These are phyloP conservation scores for Calocybe gambosa DNA, from an alignment of 1,284 basidiomycete species.

Conservation along the genomic window DNA sequence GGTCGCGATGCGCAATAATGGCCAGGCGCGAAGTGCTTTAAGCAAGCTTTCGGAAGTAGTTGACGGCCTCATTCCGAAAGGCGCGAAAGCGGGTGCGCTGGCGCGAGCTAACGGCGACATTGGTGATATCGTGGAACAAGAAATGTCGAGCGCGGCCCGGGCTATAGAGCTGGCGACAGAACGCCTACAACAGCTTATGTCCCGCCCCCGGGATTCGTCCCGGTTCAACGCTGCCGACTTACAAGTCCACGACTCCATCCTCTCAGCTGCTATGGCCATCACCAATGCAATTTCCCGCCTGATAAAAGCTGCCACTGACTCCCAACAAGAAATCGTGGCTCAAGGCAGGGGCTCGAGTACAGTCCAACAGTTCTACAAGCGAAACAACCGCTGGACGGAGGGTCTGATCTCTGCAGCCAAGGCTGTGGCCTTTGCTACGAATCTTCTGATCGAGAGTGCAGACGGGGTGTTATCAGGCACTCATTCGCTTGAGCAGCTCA, in stretches of 20 bases:
- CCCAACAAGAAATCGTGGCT: conserved; percentile 96
- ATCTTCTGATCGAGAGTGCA: conserved; percentile 92
- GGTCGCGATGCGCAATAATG: conserved; percentile 86
- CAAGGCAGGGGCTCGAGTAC: conserved; percentile 91
- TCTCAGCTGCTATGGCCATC: conserved; percentile 90
- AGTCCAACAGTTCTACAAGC: conserved; percentile 97
- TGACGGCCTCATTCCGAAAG: conserved; percentile 84
- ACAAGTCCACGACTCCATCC: conserved; percentile 97
- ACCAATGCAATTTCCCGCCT: conserved; percentile 92
- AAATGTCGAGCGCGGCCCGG: conserved; percentile 91
- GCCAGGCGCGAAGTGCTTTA: conserved; percentile 78
- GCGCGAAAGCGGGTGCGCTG: conserved; percentile 62
- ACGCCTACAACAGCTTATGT: conserved; percentile 86
- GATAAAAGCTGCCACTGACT: conserved; percentile 94
- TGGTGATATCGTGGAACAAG: conserved; percentile 93
- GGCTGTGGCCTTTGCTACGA: conserved; percentile 97
- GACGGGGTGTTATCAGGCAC: conserved; percentile 97
- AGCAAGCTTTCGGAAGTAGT: conserved; percentile 83
- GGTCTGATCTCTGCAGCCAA: conserved; percentile 98
- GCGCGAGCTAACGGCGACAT: conserved; percentile 88
- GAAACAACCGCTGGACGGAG: conserved; percentile 99
- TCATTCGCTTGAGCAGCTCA: conserved; percentile 96
- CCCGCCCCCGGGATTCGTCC: conserved; percentile 78
- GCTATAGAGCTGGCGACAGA: conserved; percentile 93
- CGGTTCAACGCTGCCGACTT: conserved; percentile 88